Evolutionary conservation across 2,329 filamentous ascomycete species (phyloP).

Genomic region (Neoarthrinium moseri): DNA sequence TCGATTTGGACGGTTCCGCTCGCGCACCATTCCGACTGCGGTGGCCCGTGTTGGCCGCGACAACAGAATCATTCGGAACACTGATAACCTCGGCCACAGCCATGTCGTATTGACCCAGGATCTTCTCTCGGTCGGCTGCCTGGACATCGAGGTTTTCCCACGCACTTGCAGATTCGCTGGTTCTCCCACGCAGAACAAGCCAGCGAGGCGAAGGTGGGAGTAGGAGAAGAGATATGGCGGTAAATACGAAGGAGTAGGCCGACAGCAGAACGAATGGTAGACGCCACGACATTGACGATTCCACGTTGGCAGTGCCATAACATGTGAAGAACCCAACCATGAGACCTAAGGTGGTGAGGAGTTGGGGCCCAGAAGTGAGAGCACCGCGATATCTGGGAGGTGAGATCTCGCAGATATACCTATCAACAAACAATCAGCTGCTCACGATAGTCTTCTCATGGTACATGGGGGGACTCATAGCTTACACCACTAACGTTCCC

Average conservation of each 20-base stretch:
- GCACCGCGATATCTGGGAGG: conserved; percentile 7
- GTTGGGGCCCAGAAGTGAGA: conserved; percentile 11
- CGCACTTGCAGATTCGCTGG: conserved; percentile 2
- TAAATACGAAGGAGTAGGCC: conserved; percentile 3
- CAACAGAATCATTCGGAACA: too few relatives aligned
- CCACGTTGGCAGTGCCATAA: conserved; percentile 11
- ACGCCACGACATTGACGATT: conserved; percentile 10
- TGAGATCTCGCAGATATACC: conserved; percentile 13
- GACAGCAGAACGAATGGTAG: conserved; percentile 12
- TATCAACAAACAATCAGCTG: not conserved
- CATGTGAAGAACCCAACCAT: conserved; percentile 13
- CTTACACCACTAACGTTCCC: conserved; percentile 9
- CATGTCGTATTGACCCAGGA: conserved; percentile 2
- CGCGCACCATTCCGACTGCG: not conserved
- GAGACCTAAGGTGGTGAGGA: conserved; percentile 10
- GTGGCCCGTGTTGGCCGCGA: too few relatives aligned
- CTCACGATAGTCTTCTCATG: conserved; percentile 7
- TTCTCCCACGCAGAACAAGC: conserved; percentile 6
- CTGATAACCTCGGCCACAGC: not conserved
- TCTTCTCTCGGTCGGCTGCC: conserved; percentile 11
- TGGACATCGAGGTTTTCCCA: conserved; percentile 10
- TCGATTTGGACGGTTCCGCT: not conserved
- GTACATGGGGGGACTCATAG: too few relatives aligned
- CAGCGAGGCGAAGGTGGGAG: conserved; percentile 13
- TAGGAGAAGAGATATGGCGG: not conserved